These are phyloP conservation scores for Penicillium fimorum DNA, from an alignment of 495 filamentous ascomycete genomes.

Conservation along the genomic window DNA sequence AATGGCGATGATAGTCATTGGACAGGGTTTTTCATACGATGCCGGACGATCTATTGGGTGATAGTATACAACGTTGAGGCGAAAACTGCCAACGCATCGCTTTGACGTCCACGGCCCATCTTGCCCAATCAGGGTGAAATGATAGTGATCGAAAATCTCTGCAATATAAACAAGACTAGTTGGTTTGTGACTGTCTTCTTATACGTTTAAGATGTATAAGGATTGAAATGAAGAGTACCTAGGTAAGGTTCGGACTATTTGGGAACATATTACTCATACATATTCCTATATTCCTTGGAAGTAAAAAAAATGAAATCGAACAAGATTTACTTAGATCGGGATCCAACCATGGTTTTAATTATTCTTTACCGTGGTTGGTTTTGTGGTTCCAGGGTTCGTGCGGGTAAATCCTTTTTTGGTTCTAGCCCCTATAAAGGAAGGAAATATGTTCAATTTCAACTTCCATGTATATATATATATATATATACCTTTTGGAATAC, in stretches of 20 bases:
- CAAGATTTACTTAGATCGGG: constrained; percentile 7
- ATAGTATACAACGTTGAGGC: constrained; percentile 1
- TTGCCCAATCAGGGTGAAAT: constrained; percentile 4
- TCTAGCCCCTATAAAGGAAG: too few species aligned
- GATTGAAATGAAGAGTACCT: too few species aligned
- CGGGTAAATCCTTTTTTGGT: too few species aligned
- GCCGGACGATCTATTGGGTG: constrained; percentile 10
- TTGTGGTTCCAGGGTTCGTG: background rate
- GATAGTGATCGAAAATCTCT: background rate
- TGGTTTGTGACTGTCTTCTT: too few species aligned
- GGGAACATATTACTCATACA: too few species aligned
- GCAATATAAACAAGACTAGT: too few species aligned
- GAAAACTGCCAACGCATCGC: constrained; percentile 12
- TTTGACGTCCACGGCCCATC: constrained; percentile 10
- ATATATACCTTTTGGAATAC: too few species aligned
- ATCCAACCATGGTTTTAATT: background rate
- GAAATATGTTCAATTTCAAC: too few species aligned
- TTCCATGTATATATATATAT: too few species aligned
- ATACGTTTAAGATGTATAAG: too few species aligned
- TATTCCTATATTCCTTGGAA: too few species aligned
- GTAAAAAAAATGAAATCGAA: background rate
- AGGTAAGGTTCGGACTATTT: too few species aligned
- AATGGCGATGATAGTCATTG: background rate
- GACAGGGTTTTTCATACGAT: background rate
- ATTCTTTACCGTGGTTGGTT: background rate